phyloP scores from a whole-genome alignment of 371 early-diverging fungal species.

The Rhizopus delemar region DNA sequence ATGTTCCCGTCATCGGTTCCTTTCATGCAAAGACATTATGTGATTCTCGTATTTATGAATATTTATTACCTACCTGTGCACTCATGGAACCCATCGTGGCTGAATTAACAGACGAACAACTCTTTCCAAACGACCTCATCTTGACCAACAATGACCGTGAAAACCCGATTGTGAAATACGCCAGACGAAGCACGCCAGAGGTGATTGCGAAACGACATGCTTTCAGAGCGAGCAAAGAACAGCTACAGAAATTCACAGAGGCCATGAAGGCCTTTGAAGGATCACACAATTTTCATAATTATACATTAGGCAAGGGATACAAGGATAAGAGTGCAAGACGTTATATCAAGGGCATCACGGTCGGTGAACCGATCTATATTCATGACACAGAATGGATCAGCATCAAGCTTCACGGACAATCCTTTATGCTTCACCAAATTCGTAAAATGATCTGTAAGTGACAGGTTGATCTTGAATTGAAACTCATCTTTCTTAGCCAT shows the following conservation, averaged over 20 bases:
- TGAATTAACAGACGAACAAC: conserved; percentile 24
- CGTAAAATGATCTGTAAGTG: conserved; percentile 96
- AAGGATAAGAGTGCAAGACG: conserved; percentile 81
- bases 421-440: conserved; percentile 99
- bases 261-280: conserved; percentile 82
- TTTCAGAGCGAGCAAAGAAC: conserved; percentile 66
- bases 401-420: conserved; percentile 94
- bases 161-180: conserved; percentile 31
- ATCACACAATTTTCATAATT: conserved; percentile 97
- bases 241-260: conserved; percentile 64
- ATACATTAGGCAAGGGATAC: conserved; percentile 81
- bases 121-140: conserved; percentile 20
- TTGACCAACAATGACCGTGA: conserved; percentile 12
- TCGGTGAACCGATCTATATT: conserved; percentile 74
- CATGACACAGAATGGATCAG: conserved; percentile 90
- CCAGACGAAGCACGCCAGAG: conserved; percentile 34
- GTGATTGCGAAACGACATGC: conserved; percentile 55
- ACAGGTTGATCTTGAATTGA: background rate
- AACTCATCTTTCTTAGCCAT: conserved; percentile 48
- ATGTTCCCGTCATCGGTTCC: conserved; percentile 68
- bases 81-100: conserved; percentile 55
- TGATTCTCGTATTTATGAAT: conserved; percentile 96
- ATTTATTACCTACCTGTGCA: conserved; percentile 94
- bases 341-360: conserved; percentile 77
- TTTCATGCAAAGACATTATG: conserved; percentile 94